phyloP scores from a whole-genome alignment of 352 stramenopile species.

The Phytophthora nicotianae region DNA sequence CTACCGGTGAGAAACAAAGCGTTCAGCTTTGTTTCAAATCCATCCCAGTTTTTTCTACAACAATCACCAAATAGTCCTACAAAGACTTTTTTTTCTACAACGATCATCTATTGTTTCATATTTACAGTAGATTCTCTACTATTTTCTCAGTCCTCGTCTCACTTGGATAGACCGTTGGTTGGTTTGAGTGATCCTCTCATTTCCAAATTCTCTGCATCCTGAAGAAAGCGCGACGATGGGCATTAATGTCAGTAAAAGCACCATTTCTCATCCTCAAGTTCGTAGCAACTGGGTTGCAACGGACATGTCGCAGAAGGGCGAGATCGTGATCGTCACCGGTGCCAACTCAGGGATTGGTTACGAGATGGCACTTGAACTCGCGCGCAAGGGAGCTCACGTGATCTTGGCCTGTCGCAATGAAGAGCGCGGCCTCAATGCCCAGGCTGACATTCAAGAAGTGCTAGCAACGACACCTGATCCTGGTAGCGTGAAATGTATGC shows the following conservation, averaged over 20 bases:
- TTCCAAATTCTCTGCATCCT: not conserved
- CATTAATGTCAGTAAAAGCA: constrained; percentile 3
- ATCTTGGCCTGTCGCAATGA: constrained; percentile 45
- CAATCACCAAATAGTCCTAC: too few relatives aligned
- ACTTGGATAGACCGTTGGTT: not conserved
- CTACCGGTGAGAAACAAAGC: too few relatives aligned
- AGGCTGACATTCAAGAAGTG: constrained; percentile 14
- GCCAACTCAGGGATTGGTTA: constrained; percentile 51
- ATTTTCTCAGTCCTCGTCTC: not conserved
- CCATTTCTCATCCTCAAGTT: constrained; percentile 7
- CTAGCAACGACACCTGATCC: not conserved
- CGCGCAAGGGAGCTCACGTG: constrained; percentile 38
- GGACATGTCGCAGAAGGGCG: constrained; percentile 32
- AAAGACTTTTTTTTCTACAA: too few relatives aligned
- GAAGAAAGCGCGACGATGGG: not conserved
- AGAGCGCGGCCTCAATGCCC: constrained; percentile 14
- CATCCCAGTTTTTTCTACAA: too few relatives aligned
- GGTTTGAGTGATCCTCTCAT: not conserved
- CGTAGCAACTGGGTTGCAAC: constrained; percentile 31
- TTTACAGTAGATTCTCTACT: too few relatives aligned
- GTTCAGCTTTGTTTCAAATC: too few relatives aligned
- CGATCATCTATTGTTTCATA: too few relatives aligned
- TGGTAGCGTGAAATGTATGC: constrained; percentile 44
- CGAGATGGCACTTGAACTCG: constrained; percentile 42
- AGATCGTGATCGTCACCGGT: constrained; percentile 43